Evolutionary conservation across 768 basidiomycete species (phyloP), one percentile per base, ranked within the genome.

Genomic region (Termitomyces sp.): DNA sequence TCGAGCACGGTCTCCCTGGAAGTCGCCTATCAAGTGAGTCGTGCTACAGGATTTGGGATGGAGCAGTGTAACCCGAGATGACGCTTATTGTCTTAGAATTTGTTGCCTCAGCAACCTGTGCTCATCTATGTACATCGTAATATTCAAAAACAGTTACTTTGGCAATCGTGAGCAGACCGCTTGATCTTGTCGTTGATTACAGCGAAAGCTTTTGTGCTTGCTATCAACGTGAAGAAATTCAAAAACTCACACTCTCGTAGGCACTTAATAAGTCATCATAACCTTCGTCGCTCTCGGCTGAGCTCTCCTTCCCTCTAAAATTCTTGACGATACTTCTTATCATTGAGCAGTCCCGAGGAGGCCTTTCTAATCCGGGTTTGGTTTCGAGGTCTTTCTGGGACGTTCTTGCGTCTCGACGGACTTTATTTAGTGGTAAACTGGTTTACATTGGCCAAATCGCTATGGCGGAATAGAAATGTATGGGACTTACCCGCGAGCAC

Each of bases 251-350:
- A 65, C 89, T 90, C 72, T 91, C 89, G 64, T 92, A 92, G 20
- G 89, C 89, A 67, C 86, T 90, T 58, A 92, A 69, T 55, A 92
- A 66, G 13, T 90, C 90, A 62, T 86, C 88, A 55, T 90, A 90
- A 4, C 87, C 80, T 66, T 83, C 82, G 62, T 91, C 90, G 58
- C 90, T 88, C 53, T 87, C 86, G 0, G 86, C 88, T 22, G 78
- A 82, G 65, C 86, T 90, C 36, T 74, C 53, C 69, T 73, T 75
- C 53, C 69, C 73, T 61, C 69, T 75, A 34, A 68, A 62, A 24
- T 65, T 67, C 26, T 74, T 71, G 64, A 68, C n/a, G n/a, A n/a
- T n/a, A n/a, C n/a, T n/a, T 75, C 49, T 69, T 78, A 27, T 78
- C 79, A 9, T 68, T 71, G 16, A 82, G 60, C 67, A 86, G 62